Conservation (phyloP, 805 yeast species). For the Wilhelminamyces savonicus region DNA sequence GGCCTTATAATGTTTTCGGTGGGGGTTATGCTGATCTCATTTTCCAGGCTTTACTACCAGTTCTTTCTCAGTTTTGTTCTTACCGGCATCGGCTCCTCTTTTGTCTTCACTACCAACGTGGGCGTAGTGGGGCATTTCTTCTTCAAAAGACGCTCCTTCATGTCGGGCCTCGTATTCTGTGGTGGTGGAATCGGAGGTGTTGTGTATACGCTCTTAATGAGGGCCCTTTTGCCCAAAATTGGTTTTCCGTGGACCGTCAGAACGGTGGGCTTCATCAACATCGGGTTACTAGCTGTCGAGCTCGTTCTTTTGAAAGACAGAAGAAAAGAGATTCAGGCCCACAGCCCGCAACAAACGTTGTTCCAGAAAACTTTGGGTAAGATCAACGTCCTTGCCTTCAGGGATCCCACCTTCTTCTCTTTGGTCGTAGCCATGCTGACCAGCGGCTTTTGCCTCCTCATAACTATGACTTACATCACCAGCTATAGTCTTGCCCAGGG, state of each 20-base stretch:
- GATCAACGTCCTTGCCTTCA: not conserved
- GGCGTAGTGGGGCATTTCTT: slow-evolving; percentile 23
- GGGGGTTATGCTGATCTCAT: too few species aligned
- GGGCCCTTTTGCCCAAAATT: slow-evolving; percentile 17
- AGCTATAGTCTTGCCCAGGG: slow-evolving; percentile 21
- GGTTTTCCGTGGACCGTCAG: slow-evolving; percentile 29
- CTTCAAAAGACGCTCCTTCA: slow-evolving; percentile 15
- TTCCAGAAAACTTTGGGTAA: not conserved
- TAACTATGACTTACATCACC: slow-evolving; percentile 15
- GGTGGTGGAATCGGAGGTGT: slow-evolving; percentile 31
- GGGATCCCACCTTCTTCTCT: not conserved
- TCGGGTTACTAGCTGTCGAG: slow-evolving; percentile 9
- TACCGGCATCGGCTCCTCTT: slow-evolving; percentile 18
- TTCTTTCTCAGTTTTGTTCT: slow-evolving; percentile 17
- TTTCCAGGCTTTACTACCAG: slow-evolving; percentile 9
- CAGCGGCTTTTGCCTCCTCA: not conserved
- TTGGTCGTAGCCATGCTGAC: not conserved
- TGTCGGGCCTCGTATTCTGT: slow-evolving; percentile 20
- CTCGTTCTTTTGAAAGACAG: slow-evolving; percentile 13
- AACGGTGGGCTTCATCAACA: slow-evolving; percentile 16
- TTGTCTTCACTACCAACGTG: slow-evolving; percentile 18
- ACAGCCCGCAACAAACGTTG: not conserved
- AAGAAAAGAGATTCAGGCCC: slow-evolving; percentile 4
- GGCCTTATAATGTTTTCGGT: too few species aligned
- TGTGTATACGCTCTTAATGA: slow-evolving; percentile 20